Base-by-base conservation (phyloP, 345 rosid genomes). In the Sisymbrium altissimum region DNA sequence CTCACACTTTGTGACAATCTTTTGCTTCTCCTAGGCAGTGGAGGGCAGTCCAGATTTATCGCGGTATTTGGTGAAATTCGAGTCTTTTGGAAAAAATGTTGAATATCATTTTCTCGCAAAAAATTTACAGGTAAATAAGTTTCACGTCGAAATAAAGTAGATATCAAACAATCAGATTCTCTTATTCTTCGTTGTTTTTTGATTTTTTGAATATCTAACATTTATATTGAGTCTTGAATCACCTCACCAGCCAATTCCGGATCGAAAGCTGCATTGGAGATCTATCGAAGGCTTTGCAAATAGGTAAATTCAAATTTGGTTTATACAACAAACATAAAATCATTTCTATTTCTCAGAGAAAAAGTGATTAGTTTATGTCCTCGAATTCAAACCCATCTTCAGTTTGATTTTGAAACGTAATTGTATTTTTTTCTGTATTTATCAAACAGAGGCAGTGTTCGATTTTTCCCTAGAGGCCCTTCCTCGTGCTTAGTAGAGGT, bases 251-350 rank as follows among this genome's bases (percentile, higher is more conserved):
- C 98, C 97, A 63, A 90, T 77, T 29, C 97, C 89, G 6, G 86
- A 90, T 79, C 88, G 89, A 57, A 92, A 89, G 79, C 82, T 92
- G 62, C 96, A 92, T 63, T 92, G 97, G 97, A 89, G 92, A 82
- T 92, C 97, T 25, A 73, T 92, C 15, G 97, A 92, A 81, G 93
- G 97, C 60, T 90, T 92, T 79, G 84, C 85, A 35, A 92, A 92
- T 82, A 86, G 86, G 96, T 87, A 79, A 29, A 54, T 5, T 61
- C 9, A 14, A 1, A 17, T 8, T 40, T 52, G 27, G 55, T 63
- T 53, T 30, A 12, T 2, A 18, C 5, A 46, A 18, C 5, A 46
- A 59, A 48, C 30, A 48, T 27, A 60, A 38, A 27, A 45, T 57
- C 23, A 3, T 69, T 40, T 38, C 40, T 39, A 14, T 41, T 19